Evolutionary conservation across 192 early-diverging fungal genomes (phyloP), one percentile per base, ranked within the genome.

Genomic region (Linnemannia exigua): DNA sequence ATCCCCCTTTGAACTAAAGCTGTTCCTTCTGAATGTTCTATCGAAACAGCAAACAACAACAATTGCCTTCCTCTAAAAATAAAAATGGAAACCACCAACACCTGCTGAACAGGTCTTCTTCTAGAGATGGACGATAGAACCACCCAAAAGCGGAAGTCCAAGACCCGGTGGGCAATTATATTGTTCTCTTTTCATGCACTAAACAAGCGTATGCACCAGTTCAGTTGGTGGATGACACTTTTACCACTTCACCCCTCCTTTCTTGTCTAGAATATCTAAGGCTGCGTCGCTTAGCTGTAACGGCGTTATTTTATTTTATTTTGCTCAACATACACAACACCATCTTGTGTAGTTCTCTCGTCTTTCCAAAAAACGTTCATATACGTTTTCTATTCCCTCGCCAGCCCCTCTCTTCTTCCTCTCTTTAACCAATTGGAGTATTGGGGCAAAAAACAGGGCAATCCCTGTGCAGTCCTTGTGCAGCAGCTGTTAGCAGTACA

Each of bases 101-200:
- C 33, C 41, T 28, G 48, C n/a, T 48, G 58, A 50, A 66, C 28
- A 63, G 12, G 1, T 48, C 17, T 54, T 19, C 41, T 41, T 51
- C n/a, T 36, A 52, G 35, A 66, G 38, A 44, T n/a, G 37, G 14
- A 20, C 25, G 72, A 22, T 80, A 58, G 35, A 74, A 46, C 61
- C 67, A 20, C 75, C 74, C 66, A 75, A 67, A 82, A 54, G 70
- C 54, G 80, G 80, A 82, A 82, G 80, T 82, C 75, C 31, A 76
- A 63, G 80, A 76, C 80, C 80, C 75, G 72, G 80, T 82, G 80
- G 51, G 70, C 69, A 70, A 63, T 31, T 28, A n/a, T 31, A n/a
- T 63, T 63, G 58, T 63, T 4, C 9, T 31, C 28, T 12, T 16
- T 50, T 63, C 58, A 63, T 63, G 58, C 58, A 46, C 36, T 37